Evolutionary conservation across 495 filamentous ascomycete genomes (phyloP).

Genomic region (Penicillium ochrochloron): DNA sequence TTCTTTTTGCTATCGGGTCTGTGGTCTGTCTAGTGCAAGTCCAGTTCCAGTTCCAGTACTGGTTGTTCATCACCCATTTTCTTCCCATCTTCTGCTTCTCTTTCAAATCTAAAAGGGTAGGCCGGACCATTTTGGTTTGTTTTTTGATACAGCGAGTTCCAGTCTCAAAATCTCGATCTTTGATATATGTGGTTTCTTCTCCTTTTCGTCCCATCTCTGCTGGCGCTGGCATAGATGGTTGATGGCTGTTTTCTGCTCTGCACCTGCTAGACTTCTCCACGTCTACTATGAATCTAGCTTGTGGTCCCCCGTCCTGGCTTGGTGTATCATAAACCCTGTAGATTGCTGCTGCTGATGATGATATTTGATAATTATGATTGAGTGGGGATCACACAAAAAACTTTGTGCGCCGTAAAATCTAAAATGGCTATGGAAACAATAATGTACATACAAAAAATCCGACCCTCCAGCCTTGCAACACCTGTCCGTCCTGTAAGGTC

Average conservation of each 20-base stretch:
- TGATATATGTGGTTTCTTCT: slow-evolving; percentile 2
- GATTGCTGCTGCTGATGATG: slow-evolving; percentile 5
- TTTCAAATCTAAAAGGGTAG: slow-evolving; percentile 1
- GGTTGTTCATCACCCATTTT: not conserved
- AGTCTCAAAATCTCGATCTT: slow-evolving; percentile 18
- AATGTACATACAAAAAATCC: slow-evolving; percentile 40
- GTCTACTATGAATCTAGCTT: not conserved
- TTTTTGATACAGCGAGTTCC: slow-evolving; percentile 5
- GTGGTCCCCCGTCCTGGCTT: not conserved
- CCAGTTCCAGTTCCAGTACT: not conserved
- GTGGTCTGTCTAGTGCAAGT: slow-evolving; percentile 4
- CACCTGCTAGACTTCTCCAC: not conserved
- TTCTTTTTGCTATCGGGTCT: slow-evolving; percentile 9
- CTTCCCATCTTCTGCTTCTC: slow-evolving; percentile 13
- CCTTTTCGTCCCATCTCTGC: slow-evolving; percentile 9
- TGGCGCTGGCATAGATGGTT: slow-evolving; percentile 28
- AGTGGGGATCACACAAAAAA: slow-evolving; percentile 31
- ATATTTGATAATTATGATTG: slow-evolving; percentile 18
- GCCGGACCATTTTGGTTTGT: not conserved
- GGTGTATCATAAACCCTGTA: slow-evolving; percentile 28
- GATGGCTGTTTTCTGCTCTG: not conserved
- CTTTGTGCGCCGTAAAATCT: slow-evolving; percentile 35
- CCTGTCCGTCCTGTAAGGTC: not conserved
- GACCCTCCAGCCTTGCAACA: slow-evolving; percentile 13
- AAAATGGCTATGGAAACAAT: slow-evolving; percentile 27